A percentile compares a stretch with the other conserved stretches of the same genome.
These are phyloP conservation scores for Metschnikowia colocasiae DNA, from an alignment of 805 yeast genomes.

Conservation along the genomic window DNA sequence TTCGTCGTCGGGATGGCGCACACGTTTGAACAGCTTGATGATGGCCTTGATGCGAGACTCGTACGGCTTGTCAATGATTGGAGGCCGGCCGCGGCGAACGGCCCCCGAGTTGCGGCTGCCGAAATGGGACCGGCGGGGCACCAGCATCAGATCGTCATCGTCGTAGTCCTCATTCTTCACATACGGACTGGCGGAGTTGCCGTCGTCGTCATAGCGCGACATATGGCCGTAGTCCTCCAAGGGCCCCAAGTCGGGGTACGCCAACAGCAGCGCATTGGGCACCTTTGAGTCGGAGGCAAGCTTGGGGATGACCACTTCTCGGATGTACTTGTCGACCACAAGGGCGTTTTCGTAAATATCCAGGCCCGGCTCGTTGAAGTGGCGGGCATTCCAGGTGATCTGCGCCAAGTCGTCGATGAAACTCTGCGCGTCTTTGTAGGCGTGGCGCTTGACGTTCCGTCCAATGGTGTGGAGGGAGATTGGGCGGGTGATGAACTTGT, in stretches of 20 bases:
- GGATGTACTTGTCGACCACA: conserved; percentile 50
- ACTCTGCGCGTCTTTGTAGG: conserved; percentile 59
- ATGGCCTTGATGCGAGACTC: conserved; percentile 90
- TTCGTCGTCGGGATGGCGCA: conserved; percentile 48
- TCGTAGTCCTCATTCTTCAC: conserved; percentile 16
- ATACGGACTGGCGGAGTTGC: conserved; percentile 11
- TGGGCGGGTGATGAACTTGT: conserved; percentile 74
- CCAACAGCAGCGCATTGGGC: conserved; percentile 33
- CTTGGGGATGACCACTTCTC: conserved; percentile 45
- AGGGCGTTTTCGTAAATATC: conserved; percentile 66
- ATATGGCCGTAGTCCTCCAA: conserved; percentile 27
- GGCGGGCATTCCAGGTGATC: conserved; percentile 86
- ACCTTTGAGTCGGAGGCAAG: conserved; percentile 42
- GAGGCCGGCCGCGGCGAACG: conserved; percentile 83
- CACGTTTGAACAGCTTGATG: conserved; percentile 74
- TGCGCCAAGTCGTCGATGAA: conserved; percentile 77
- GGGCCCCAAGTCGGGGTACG: conserved; percentile 66
- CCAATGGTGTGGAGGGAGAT: conserved; percentile 73
- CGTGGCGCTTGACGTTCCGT: conserved; percentile 49
- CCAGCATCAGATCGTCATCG: conserved; percentile 16
- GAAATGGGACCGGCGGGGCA: conserved; percentile 4
- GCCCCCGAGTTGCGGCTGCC: conserved; percentile 34
- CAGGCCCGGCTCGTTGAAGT: conserved; percentile 71
- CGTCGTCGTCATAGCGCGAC: conserved; percentile 12
- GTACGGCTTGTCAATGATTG: conserved; percentile 84